Evolutionary conservation across 805 yeast genomes (phyloP), one percentile per base, ranked within the genome.

Genomic region (Debaryomyces hansenii): DNA sequence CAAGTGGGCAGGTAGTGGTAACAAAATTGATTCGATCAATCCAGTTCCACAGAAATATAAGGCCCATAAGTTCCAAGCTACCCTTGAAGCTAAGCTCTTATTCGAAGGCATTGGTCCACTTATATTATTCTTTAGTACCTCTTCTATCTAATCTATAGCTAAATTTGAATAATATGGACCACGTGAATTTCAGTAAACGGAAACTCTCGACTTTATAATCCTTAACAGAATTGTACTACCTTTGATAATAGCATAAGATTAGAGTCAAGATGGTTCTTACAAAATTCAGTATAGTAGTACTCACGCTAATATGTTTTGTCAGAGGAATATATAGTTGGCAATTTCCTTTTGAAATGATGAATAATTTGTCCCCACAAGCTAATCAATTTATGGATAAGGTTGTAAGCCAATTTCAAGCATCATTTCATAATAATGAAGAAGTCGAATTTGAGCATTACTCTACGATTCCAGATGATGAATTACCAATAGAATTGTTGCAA

Each of bases 401-500:
- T 31, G 6, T 31, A 12, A 12, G 14, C 4, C 34, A 8, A 31
- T 12, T 31, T 31, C 16, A 31, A n/a, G 16, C 14, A 31, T 31
- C 34, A 12, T 14, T 9, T n/a, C 16, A 14, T 14, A 31, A n/a
- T 12, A 31, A 31, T 6, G 34, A 14, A 14, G 34, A 31, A 2
- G 11, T 9, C 2, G 34, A 31, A 31, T 31, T 14, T 31, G 10
- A 14, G 34, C 34, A 31, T 11, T 31, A 31, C 11, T 31, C 34
- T 11, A 41, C 62, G 1, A 15, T 71, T 4, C 42, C 56, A 1
- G 44, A 46, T 14, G 59, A 55, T 1, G 56, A 63, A 8, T 64
- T 62, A 57, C 79, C 79, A 5, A 63, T 76, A 9, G 64, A 74
- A 50, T 61, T 79, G 39, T 27, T 52, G 0, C 72, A 68, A 37